These are phyloP conservation scores for Lagenidium sp. DNA, from an alignment of 352 stramenopile species.

Conservation along the genomic window DNA sequence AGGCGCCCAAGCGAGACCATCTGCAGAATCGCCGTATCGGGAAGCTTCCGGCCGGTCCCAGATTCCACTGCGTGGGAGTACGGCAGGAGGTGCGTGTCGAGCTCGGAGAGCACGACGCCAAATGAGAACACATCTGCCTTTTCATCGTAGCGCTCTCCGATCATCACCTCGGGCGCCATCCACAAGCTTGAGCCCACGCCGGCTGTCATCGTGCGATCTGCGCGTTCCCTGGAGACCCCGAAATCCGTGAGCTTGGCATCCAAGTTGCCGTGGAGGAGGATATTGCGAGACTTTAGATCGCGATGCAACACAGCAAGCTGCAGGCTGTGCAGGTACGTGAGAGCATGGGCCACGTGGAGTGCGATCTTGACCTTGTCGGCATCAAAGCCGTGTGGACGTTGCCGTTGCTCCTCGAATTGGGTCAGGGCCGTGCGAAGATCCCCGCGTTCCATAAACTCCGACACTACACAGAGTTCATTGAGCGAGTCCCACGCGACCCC, in stretches of 20 bases:
- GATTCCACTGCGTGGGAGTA: constrained; percentile 11
- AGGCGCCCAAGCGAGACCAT: constrained; percentile 11
- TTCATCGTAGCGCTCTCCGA: constrained; percentile 17
- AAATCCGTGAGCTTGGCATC: constrained; percentile 27
- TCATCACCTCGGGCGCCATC: constrained; percentile 25
- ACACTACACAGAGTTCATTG: constrained; percentile 7
- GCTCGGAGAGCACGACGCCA: constrained; percentile 19
- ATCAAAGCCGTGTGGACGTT: constrained; percentile 14
- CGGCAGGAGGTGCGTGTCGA: constrained; percentile 15
- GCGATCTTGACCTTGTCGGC: constrained; percentile 24
- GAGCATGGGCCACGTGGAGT: constrained; percentile 19
- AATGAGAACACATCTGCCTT: constrained; percentile 22
- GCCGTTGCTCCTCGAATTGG: constrained; percentile 15
- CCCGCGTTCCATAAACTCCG: constrained; percentile 16
- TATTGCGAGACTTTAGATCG: constrained; percentile 14
- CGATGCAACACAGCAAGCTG: constrained; percentile 11
- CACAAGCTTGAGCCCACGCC: constrained; percentile 13
- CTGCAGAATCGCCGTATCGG: constrained; percentile 3
- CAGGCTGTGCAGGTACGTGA: constrained; percentile 19
- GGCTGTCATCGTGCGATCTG: constrained; percentile 6
- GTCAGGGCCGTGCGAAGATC: constrained; percentile 24
- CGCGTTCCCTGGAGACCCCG: constrained; percentile 10
- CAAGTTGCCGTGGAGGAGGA: constrained; percentile 10
- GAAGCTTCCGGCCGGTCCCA: constrained; percentile 4
- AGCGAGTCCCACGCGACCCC: constrained; percentile 39